Evolutionary conservation across 192 early-diverging fungal genomes (phyloP), one percentile per base, ranked within the genome.

Genomic region (Umbelopsis isabellina): DNA sequence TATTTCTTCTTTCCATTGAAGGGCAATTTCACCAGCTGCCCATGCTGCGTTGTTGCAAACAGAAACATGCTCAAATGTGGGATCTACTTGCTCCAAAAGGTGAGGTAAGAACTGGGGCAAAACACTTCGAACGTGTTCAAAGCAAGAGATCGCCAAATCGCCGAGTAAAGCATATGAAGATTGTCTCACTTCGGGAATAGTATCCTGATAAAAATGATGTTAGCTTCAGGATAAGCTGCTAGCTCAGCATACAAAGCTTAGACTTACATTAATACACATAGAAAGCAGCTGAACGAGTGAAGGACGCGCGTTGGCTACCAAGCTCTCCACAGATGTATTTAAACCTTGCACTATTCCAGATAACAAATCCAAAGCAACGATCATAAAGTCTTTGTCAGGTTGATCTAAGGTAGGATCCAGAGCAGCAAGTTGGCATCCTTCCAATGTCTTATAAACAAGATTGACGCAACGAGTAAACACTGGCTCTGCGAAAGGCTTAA

Each of bases 31-130:
- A 52, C 97, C 98, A 13, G 89, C 92, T 18, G 97, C 92, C 98
- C 98, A 99, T 18, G 94, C 88, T 16, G 97, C 98, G 73, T 99
- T 99, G 80, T 99, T 99, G 83, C 93, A 95, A 37, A 96, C 95
- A 33, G 92, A 93, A 20, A 94, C 82, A 74, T 79, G 84, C 61
- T 93, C 93, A 46, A 88, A 84, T 69, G 85, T 89, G 45, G 87
- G 87, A 64, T 93, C 85, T 37, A 99, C 86, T 74, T 93, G 86
- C 13, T 76, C 74, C 67, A 92, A 82, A 48, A 94, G 82, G 50
- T 92, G 88, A 68, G 91, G 86, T 86, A 96, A 89, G 75, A 98
- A 89, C 16, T 85, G 85, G 44, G 87, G 84, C 67, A 99, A 75
- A 72, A 89, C 90, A n/a, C 94, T 89, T 72, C 85, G 85, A 18